These are phyloP conservation scores for Biancaea sappan DNA, from an alignment of 306 rosid genomes.

Conservation along the genomic window DNA sequence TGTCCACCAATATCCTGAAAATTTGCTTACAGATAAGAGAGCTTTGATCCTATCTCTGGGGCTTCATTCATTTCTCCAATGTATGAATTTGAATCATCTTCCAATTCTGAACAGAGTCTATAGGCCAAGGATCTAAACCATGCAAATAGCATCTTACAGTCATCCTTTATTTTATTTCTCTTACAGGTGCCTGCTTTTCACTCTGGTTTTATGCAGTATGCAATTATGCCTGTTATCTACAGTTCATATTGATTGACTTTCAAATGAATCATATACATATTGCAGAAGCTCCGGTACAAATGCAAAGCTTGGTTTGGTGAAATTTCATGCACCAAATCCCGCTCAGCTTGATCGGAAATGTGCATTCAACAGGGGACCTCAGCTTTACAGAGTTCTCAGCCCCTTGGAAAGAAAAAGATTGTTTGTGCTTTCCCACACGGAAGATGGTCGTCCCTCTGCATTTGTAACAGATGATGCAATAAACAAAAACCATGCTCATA, in stretches of 20 bases:
- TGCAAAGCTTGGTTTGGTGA: constrained; percentile 36
- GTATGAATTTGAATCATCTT: constrained; percentile 16
- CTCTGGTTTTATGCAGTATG: background rate
- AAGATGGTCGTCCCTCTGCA: constrained; percentile 63
- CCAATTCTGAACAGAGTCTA: constrained; percentile 15
- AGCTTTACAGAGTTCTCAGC: constrained; percentile 13
- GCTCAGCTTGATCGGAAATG: constrained; percentile 37
- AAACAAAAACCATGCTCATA: constrained; percentile 60
- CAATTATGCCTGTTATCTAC: background rate
- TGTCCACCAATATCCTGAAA: constrained; percentile 9
- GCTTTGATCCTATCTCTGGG: background rate
- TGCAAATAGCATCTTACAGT: constrained; percentile 43
- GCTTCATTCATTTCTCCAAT: background rate
- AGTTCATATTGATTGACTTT: constrained; percentile 27
- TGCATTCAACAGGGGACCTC: constrained; percentile 42
- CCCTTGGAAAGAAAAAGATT: constrained; percentile 44
- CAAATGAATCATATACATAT: constrained; percentile 9
- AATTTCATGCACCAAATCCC: constrained; percentile 38
- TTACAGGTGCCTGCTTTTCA: constrained; percentile 40
- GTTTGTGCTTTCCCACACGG: constrained; percentile 50
- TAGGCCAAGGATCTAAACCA: constrained; percentile 32
- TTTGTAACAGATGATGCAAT: constrained; percentile 45
- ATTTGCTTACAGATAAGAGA: constrained; percentile 13
- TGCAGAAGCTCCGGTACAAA: constrained; percentile 53
- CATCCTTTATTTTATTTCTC: constrained; percentile 46